A percentile compares a stretch with the other conserved stretches of the same genome.
phyloP scores from a whole-genome alignment of 2,329 filamentous ascomycete species.

The Tolypocladium nubicola region DNA sequence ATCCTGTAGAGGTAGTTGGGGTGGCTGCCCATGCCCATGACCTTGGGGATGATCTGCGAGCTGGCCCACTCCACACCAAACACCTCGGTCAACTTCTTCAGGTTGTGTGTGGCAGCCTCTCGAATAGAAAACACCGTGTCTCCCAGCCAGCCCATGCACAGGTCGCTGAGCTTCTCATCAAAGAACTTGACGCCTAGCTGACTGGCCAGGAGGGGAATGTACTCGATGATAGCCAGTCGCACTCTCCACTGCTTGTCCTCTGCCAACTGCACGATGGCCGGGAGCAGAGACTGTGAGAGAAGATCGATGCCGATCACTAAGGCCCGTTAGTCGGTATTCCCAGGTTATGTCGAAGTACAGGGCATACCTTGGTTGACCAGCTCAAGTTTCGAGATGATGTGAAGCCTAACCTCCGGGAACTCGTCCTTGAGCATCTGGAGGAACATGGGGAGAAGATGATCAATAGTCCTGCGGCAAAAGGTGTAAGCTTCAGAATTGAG shows the following conservation, averaged over 20 bases:
- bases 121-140: slow-evolving; percentile 98
- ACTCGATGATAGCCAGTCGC: slow-evolving; percentile 95
- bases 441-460: slow-evolving; percentile 96
- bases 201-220: slow-evolving; percentile 90
- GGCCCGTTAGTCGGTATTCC: slow-evolving; percentile 8
- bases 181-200: slow-evolving; percentile 97
- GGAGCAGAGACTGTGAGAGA: slow-evolving; percentile 89
- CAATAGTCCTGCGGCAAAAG: slow-evolving; percentile 61
- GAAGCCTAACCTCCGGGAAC: slow-evolving; percentile 92
- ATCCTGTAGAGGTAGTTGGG: slow-evolving; percentile 99
- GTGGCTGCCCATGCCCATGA: slow-evolving; percentile 96
- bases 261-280: slow-evolving; percentile 91
- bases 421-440: slow-evolving; percentile 99
- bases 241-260: slow-evolving; percentile 99
- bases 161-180: slow-evolving; percentile 86
- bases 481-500: not conserved
- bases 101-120: slow-evolving; percentile 91
- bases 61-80: slow-evolving; percentile 98
- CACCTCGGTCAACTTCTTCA: slow-evolving; percentile 97
- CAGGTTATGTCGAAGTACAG: not conserved
- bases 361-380: slow-evolving; percentile 82
- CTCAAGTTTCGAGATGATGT: slow-evolving; percentile 99
- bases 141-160: slow-evolving; percentile 98
- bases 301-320: slow-evolving; percentile 94
- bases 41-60: slow-evolving; percentile 94